Base-by-base conservation (phyloP, 345 rosid genomes). In the Euphorbia peplus region DNA sequence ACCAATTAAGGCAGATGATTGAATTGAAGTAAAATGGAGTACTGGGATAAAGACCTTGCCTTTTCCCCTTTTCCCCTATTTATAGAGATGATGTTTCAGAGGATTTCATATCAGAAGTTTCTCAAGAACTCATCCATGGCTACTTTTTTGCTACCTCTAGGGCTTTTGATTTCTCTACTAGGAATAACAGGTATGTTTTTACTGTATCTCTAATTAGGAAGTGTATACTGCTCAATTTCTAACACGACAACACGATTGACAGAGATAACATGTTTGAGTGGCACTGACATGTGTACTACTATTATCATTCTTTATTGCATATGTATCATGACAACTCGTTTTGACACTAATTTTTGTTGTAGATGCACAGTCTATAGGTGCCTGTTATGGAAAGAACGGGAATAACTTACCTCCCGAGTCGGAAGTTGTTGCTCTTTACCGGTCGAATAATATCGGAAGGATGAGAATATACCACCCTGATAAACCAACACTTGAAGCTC, bases 391-490 rank as follows among this genome's bases (percentile, higher is more conserved):
- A 25, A 73, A 70, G 37, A 29, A 70, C 1, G 90, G 80, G 42
- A 28, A 80, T 67, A 67, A 83, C 68, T 69, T 83, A 37, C 85
- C 83, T 15, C 41, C 83, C 7, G 71, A 66, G 1, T 44, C 11
- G 0, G 76, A 76, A 24, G 89, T 73, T 3, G 55, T 85, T 18
- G 59, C 24, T 29, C 70, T 83, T n/a, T 81, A 61, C 53, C 63
- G 67, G n/a, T 1, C 70, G 21, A 81, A 81, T 32, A 68, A 65
- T 26, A 77, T 83, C 30, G 48, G 53, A 4, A 73, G 66, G 58
- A 76, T 85, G 81, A 56, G 84, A 62, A 76, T 81, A 10, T 85
- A 81, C 22, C 66, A 76, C 3, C 78, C 85, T 1, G 61, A 85
- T 30, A 75, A 70, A 25, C 22, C 55, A 5, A 81, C 86, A 22